Conservation (phyloP, 495 filamentous ascomycete species). For the Podospora comata region DNA sequence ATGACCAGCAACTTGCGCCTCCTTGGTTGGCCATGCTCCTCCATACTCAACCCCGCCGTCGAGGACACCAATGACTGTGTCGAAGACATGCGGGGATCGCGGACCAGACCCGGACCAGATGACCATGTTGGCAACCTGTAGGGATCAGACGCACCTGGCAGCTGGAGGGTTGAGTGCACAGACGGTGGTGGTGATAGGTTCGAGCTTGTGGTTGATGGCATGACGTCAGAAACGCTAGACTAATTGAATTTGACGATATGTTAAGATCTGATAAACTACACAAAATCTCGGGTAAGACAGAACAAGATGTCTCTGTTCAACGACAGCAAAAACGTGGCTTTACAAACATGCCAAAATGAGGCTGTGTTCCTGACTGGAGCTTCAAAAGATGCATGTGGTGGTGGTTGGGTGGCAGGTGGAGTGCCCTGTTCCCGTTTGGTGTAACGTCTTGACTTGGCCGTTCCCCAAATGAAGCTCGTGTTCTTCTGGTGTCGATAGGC, state of each 20-base stretch:
- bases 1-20: conserved; percentile 62
- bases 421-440: background rate
- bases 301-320: background rate
- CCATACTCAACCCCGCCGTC: conserved; percentile 29
- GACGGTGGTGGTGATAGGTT: background rate
- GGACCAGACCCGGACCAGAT: background rate
- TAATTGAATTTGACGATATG: background rate
- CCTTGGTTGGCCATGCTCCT: conserved; percentile 43
- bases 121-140: background rate
- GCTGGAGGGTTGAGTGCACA: background rate
- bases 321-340: background rate
- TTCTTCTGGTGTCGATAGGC: conserved; percentile 14
- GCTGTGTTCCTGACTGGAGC: background rate
- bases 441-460: background rate
- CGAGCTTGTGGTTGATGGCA: background rate
- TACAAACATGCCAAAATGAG: background rate
- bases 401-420: background rate
- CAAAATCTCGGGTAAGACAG: background rate
- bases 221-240: conserved; percentile 7
- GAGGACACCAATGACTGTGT: conserved; percentile 59
- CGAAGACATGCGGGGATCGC: conserved; percentile 61
- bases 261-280: background rate
- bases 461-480: conserved; percentile 15
- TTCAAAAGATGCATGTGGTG: background rate
- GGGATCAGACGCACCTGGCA: background rate